phyloP scores from a whole-genome alignment of 345 rosid species.

The Carallia pectinifolia region DNA sequence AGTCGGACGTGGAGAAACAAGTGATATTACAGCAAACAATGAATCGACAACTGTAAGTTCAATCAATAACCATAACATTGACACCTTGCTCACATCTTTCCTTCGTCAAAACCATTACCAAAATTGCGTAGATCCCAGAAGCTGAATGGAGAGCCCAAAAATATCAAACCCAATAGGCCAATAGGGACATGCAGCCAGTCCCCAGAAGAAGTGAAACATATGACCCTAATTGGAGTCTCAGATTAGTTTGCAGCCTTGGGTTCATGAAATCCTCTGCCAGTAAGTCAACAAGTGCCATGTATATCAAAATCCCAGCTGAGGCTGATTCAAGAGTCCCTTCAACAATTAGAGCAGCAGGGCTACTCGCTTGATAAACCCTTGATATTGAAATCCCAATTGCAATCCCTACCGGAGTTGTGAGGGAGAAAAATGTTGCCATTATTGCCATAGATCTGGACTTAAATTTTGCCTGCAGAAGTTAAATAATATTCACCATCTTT shows the following conservation, averaged over 20 bases:
- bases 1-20: too few relatives aligned
- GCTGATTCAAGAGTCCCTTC: constrained; percentile 63
- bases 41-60: too few relatives aligned
- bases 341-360: constrained; percentile 46
- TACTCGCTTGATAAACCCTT: constrained; percentile 40
- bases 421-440: constrained; percentile 70
- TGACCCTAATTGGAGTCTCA: constrained; percentile 54
- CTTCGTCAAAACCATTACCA: too few relatives aligned
- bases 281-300: constrained; percentile 83
- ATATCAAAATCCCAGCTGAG: constrained; percentile 66
- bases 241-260: constrained; percentile 49
- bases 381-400: constrained; percentile 59
- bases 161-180: constrained; percentile 65
- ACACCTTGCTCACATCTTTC: too few relatives aligned
- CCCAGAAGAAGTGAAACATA: constrained; percentile 56
- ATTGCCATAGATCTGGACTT: constrained; percentile 39
- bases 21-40: too few relatives aligned
- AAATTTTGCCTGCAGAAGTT: constrained; percentile 44
- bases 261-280: constrained; percentile 69
- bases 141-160: neutral
- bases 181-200: constrained; percentile 56
- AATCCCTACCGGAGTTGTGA: constrained; percentile 61
- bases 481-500: too few relatives aligned
- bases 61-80: too few relatives aligned
- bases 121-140: neutral